Evolutionary conservation across 1,284 basidiomycete species (phyloP), one percentile per base, ranked within the genome.

Genomic region (Cryptococcus hybrid): DNA sequence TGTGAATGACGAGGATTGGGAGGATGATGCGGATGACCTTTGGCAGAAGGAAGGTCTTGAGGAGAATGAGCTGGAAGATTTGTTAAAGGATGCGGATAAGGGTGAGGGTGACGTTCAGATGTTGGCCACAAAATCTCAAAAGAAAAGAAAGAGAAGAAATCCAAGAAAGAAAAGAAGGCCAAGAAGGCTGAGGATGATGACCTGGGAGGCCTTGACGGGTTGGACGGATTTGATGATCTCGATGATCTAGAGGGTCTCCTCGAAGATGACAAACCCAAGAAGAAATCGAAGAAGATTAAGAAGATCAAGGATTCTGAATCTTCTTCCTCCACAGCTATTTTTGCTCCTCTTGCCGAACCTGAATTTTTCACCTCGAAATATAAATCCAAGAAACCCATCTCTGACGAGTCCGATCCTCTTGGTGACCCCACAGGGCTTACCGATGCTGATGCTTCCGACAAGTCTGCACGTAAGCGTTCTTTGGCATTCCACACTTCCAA

Each of bases 401-500:
- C 61, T 50, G 68, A 75, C 5, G 72, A 77, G 7, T 87, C 89
- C 70, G 80, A 80, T 40, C 81, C 84, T 5, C 90, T 85, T 66
- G 89, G 92, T 55, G 93, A 97, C 70, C 82, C 85, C 7, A 85
- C 83, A 1, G 76, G 83, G 9, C 83, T 97, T 15, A 82, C 84
- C 55, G 78, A 83, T 30, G 84, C 84, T 12, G 94, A 96, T 66
- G 83, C 85, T 5, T 83, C 82, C 8, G 93, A 96, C 79, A 96
- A 96, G 76, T 83, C 81, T 42, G 85, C 86, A 5, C 85, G 88
- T 57, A 88, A 86, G 64, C 87, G 88, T 60, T 85, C 88, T 7
- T 82, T 97, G 24, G 86, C 88, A 37, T 97, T 97, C 85, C 89
- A 97, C 77, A 92, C 92, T 1, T 84, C 89, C 56, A 88, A 88